Percentiles rank a stretch among this genome's conserved stretches.
phyloP scores from a whole-genome alignment of 1,284 basidiomycete species.

The Athelia sp. region DNA sequence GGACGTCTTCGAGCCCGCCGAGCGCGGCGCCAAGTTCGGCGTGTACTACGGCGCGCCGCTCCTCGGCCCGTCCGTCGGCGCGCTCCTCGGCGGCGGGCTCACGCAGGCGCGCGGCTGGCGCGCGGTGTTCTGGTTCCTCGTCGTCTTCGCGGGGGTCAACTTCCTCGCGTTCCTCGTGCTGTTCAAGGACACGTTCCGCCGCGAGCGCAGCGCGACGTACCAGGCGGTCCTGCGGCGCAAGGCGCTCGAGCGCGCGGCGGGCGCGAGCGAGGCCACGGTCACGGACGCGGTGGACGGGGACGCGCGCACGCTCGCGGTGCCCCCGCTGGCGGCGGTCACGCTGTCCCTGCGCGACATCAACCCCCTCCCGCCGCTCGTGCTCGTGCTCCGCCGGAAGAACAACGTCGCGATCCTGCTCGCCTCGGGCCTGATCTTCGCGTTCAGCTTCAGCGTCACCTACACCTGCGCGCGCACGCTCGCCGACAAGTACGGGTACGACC shows the following conservation, averaged over 20 bases:
- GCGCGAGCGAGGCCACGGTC: not conserved
- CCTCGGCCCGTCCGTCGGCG: constrained; percentile 63
- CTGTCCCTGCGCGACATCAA: constrained; percentile 70
- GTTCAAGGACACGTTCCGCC: constrained; percentile 80
- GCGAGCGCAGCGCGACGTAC: constrained; percentile 75
- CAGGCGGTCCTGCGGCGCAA: constrained; percentile 46
- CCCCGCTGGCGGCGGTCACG: constrained; percentile 34
- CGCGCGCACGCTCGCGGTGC: too few relatives aligned
- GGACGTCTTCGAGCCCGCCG: constrained; percentile 76
- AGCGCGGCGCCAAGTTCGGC: constrained; percentile 79
- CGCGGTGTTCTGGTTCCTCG: constrained; percentile 77
- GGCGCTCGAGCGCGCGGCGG: not conserved
- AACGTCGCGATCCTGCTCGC: constrained; percentile 65
- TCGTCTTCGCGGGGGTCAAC: constrained; percentile 55
- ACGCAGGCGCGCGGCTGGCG: constrained; percentile 72
- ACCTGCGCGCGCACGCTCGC: constrained; percentile 68
- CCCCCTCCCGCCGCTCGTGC: constrained; percentile 56
- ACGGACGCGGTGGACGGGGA: not conserved
- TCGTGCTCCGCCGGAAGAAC: constrained; percentile 56
- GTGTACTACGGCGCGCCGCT: constrained; percentile 66
- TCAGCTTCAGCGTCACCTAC: constrained; percentile 66
- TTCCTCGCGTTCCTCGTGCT: constrained; percentile 60
- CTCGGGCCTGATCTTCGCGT: constrained; percentile 76
- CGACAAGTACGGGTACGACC: constrained; percentile 60
- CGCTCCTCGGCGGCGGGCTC: constrained; percentile 67